Base-by-base conservation (phyloP, 768 basidiomycete genomes). In the Dentipellis fragilis region DNA sequence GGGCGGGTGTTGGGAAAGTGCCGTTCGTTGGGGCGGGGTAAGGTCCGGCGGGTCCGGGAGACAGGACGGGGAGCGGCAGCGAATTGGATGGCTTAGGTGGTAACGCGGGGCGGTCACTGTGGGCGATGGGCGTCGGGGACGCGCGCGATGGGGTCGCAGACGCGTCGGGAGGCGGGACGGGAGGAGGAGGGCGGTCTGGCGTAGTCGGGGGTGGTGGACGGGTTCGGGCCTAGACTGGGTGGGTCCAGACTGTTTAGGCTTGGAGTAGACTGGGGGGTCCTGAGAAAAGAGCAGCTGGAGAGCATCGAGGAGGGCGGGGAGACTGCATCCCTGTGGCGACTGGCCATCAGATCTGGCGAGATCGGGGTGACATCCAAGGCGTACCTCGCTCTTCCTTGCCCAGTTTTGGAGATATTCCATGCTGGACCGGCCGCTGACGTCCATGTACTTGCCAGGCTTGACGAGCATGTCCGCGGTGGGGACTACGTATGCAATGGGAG, bases 391-490 rank as follows among this genome's bases (percentile, higher is more conserved):
- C 68, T 94, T 93, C 62, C 80, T 76, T 54, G 77, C 73, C 96
- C 96, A 97, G 56, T 83, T 73, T 47, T 76, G 77, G 49, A 87
- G 65, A 66, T 92, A 95, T 40, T 84, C 80, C 40, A 84, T 73
- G 40, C 69, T 73, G 64, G 81, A 91, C 59, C 77, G 75, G 19
- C 88, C 94, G 65, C 86, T 91, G 54, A 88, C 78, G 64, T 97
- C 93, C 63, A 97, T 77, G 65, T 79, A 75, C 47, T 75, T 79
- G 19, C 85, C 80, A 10, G 89, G 77, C 61, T 84, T 84, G 63
- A 99, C 82, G 57, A 93, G 84, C 85, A 99, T 92, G 64, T 89
- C 85, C 53, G 74, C 79, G 2, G 92, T 96, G 36, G 96, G 95
- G 11, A 92, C 87, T 61, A 99, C 93, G 72, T 92, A 97, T 19